phyloP scores from a whole-genome alignment of 495 filamentous ascomycete genomes.

The Podospora pseudoanserina region DNA sequence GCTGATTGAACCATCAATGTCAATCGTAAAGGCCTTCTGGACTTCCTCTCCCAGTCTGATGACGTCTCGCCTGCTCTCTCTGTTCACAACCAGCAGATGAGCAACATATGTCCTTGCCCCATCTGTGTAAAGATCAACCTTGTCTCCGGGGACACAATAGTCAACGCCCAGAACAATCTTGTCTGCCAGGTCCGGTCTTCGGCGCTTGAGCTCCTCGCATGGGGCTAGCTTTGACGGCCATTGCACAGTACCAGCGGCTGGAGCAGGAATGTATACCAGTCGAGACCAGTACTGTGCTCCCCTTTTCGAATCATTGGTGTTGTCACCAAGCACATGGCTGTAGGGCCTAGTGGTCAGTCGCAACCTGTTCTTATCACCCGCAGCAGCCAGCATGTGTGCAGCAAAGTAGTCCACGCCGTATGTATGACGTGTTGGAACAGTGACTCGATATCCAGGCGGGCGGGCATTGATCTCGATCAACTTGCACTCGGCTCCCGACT shows the following conservation, averaged over 20 bases:
- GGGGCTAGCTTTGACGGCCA: conserved; percentile 18
- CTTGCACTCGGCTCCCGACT: conserved; percentile 22
- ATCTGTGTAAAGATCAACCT: conserved; percentile 21
- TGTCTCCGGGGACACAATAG: conserved; percentile 23
- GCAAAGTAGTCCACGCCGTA: conserved; percentile 45
- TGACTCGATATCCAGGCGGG: conserved; percentile 33
- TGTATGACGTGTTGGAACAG: conserved; percentile 26
- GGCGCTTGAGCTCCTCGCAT: conserved; percentile 27
- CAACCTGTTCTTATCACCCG: conserved; percentile 29
- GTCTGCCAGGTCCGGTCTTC: conserved; percentile 24
- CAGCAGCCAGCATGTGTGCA: conserved; percentile 33
- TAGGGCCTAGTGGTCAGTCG: conserved; percentile 29
- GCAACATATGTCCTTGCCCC: conserved; percentile 30
- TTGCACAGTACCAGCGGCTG: conserved; percentile 19
- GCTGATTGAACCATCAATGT: conserved; percentile 5
- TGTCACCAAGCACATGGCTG: neutral
- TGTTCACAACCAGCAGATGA: conserved; percentile 25
- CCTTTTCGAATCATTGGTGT: neutral
- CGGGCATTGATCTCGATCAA: conserved; percentile 43
- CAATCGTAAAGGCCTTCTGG: conserved; percentile 15
- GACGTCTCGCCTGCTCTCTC: conserved; percentile 22
- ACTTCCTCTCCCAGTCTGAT: conserved; percentile 28
- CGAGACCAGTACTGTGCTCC: conserved; percentile 31
- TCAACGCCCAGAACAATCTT: conserved; percentile 26
- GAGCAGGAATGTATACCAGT: conserved; percentile 32